Conservation (phyloP, 805 yeast species). For the Saturnispora hagleri region DNA sequence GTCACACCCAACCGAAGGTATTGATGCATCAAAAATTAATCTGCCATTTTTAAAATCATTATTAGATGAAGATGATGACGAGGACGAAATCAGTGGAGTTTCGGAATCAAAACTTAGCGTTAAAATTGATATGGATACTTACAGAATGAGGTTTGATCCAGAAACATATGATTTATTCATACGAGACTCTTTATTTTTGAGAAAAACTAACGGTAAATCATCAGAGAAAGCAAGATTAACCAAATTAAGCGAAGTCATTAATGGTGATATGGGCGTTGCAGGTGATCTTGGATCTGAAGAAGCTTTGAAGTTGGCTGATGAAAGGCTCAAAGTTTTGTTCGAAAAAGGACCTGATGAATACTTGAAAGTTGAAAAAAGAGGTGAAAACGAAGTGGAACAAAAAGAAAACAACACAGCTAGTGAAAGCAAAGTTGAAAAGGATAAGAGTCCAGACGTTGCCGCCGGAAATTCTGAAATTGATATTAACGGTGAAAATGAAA, state of each 20-base stretch:
- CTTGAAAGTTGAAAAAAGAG: slow-evolving; percentile 7
- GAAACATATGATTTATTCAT: slow-evolving; percentile 73
- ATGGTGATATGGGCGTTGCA: slow-evolving; percentile 52
- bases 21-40: slow-evolving; percentile 63
- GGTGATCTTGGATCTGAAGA: slow-evolving; percentile 34
- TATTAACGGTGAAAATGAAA: background rate
- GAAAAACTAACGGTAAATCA: slow-evolving; percentile 17
- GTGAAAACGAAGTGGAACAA: background rate
- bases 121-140: slow-evolving; percentile 68
- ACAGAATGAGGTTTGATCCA: slow-evolving; percentile 71
- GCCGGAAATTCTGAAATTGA: background rate
- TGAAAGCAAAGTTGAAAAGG: background rate
- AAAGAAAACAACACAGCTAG: slow-evolving; percentile 1
- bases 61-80: slow-evolving; percentile 39
- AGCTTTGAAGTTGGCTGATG: slow-evolving; percentile 25
- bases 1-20: slow-evolving; percentile 97
- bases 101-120: slow-evolving; percentile 67
- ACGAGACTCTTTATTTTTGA: slow-evolving; percentile 41
- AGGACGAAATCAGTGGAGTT: slow-evolving; percentile 45
- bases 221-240: slow-evolving; percentile 12
- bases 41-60: slow-evolving; percentile 68
- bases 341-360: slow-evolving; percentile 33
- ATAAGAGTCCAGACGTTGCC: slow-evolving; percentile 11
- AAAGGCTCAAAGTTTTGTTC: slow-evolving; percentile 28
- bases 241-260: slow-evolving; percentile 32